Evolutionary conservation across 805 yeast genomes (phyloP).

Genomic region (Saccharomyces paradoxus): DNA sequence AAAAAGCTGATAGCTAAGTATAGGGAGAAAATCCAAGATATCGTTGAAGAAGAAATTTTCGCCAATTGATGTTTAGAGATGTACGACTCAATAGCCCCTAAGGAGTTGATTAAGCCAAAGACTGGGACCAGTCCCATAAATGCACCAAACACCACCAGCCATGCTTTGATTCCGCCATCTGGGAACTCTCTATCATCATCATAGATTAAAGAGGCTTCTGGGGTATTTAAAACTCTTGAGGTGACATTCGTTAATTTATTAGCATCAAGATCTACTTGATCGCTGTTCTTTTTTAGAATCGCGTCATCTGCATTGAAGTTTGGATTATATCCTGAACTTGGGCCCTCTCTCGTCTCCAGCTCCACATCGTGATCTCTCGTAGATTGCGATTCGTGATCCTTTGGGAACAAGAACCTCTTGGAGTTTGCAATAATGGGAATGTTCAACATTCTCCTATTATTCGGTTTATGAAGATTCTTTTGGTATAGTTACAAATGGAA

Average conservation of each 20-base stretch:
- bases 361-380: background rate
- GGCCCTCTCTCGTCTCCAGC: constrained; percentile 5
- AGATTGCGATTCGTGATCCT: constrained; percentile 1
- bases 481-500: too few relatives aligned
- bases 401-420: constrained; percentile 7
- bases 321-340: constrained; percentile 7
- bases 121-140: constrained; percentile 51
- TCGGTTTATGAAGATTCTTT: background rate
- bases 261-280: constrained; percentile 1
- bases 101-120: constrained; percentile 52
- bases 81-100: constrained; percentile 62
- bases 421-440: constrained; percentile 4
- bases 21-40: constrained; percentile 63
- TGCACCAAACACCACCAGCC: constrained; percentile 50
- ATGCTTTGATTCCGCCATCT: constrained; percentile 54
- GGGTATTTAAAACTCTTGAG: constrained; percentile 1
- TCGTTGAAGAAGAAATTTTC: constrained; percentile 39
- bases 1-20: constrained; percentile 45
- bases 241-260: background rate
- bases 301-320: constrained; percentile 1
- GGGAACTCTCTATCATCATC: constrained; percentile 31
- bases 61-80: constrained; percentile 47
- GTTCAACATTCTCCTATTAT: background rate
- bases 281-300: constrained; percentile 7
- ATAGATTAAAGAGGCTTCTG: constrained; percentile 2